These are phyloP conservation scores for Trichoderma guizhouense DNA, from an alignment of 2,329 filamentous ascomycete species.

Conservation along the genomic window DNA sequence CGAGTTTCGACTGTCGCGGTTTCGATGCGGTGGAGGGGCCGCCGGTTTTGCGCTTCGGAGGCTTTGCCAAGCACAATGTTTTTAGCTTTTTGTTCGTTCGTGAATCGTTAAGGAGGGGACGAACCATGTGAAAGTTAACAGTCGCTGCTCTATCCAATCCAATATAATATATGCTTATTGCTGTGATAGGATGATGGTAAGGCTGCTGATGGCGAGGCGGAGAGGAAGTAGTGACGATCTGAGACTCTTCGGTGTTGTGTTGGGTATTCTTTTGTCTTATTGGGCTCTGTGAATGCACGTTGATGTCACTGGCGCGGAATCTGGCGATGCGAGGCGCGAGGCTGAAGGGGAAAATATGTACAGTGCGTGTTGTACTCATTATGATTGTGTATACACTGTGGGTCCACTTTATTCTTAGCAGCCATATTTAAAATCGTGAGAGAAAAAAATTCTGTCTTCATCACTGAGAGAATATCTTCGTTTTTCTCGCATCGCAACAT, in stretches of 20 bases:
- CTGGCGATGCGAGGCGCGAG: slow-evolving; percentile 11
- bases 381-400: not conserved
- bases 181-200: not conserved
- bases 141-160: not conserved
- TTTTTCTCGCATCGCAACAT: not conserved
- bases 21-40: slow-evolving; percentile 32
- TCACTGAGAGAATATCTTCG: not conserved
- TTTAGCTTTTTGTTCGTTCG: not conserved
- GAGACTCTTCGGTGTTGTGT: not conserved
- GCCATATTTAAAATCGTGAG: not conserved
- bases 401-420: not conserved
- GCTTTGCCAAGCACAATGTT: slow-evolving; percentile 33
- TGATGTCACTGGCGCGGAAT: slow-evolving; percentile 23
- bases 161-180: not conserved
- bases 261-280: not conserved
- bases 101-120: not conserved
- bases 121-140: not conserved
- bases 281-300: slow-evolving; percentile 10
- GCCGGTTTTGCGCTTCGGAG: slow-evolving; percentile 51
- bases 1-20: slow-evolving; percentile 75
- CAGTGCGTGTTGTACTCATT: slow-evolving; percentile 4
- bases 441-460: not conserved
- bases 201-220: not conserved
- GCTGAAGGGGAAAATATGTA: slow-evolving; percentile 7
- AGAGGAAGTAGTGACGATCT: not conserved